These are phyloP conservation scores for Chionographis japonica DNA, from an alignment of 106 monocot species.

Conservation along the genomic window DNA sequence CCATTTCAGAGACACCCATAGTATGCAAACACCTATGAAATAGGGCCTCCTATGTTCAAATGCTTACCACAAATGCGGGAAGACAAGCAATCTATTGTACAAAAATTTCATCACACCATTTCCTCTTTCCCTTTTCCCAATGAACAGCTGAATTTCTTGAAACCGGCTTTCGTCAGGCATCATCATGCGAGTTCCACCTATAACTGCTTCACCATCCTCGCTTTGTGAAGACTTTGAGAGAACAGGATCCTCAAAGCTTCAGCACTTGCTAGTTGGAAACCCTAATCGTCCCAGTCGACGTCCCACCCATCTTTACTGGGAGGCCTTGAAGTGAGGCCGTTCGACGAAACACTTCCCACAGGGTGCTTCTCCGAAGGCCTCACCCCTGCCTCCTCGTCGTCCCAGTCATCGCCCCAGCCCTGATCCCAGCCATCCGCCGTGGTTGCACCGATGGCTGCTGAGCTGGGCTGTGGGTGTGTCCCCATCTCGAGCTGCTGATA, in stretches of 20 bases:
- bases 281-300: conserved; percentile 71
- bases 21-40: no score
- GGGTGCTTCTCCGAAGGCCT: conserved; percentile 12
- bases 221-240: conserved; percentile 19
- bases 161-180: no score
- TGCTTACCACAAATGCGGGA: no score
- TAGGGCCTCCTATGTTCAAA: no score
- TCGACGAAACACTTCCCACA: conserved; percentile 15
- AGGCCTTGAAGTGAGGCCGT: conserved; percentile 46
- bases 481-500: conserved; percentile 75
- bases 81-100: no score
- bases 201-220: background rate
- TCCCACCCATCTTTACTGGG: conserved; percentile 60
- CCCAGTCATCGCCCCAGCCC: conserved; percentile 78
- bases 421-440: conserved; percentile 47
- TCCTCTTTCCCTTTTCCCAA: no score
- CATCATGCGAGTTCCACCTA: no score
- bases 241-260: background rate
- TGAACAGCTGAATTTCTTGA: no score
- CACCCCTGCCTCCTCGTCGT: conserved; percentile 43
- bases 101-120: no score
- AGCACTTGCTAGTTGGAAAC: background rate
- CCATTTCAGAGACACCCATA: no score
- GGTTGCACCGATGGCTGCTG: conserved; percentile 5
- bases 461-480: conserved; percentile 6